phyloP scores from a whole-genome alignment of 1,139 yeast species.

The Taphrina pruni region DNA sequence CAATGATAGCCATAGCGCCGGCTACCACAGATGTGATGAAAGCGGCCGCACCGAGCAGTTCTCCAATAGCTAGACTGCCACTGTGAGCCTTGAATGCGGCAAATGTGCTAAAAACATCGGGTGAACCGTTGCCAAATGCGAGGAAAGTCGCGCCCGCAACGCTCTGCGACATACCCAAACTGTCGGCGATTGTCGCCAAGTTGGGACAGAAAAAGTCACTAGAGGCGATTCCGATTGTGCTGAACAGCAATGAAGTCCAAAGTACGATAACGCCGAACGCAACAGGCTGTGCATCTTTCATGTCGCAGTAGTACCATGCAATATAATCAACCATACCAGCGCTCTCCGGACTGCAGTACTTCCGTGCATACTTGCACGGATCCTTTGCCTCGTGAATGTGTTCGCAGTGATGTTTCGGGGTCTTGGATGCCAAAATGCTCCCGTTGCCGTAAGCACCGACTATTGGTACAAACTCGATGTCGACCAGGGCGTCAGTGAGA shows the following conservation, averaged over 20 bases:
- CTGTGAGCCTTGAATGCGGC: conserved; percentile 74
- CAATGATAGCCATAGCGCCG: conserved; percentile 72
- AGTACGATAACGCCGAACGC: conserved; percentile 44
- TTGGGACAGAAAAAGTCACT: conserved; percentile 79
- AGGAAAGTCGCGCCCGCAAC: conserved; percentile 85
- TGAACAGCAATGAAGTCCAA: conserved; percentile 59
- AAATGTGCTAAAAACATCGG: conserved; percentile 84
- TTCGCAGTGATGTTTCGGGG: conserved; percentile 43
- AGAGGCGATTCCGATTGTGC: conserved; percentile 73
- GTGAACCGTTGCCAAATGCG: conserved; percentile 91
- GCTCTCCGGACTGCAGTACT: conserved; percentile 50
- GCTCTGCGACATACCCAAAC: conserved; percentile 71
- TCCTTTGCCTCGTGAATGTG: conserved; percentile 47
- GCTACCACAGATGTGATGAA: conserved; percentile 77
- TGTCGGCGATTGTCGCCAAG: conserved; percentile 64
- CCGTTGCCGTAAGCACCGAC: not conserved
- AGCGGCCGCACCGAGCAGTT: conserved; percentile 81
- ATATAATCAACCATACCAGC: conserved; percentile 51
- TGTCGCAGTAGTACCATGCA: conserved; percentile 51
- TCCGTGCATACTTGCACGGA: conserved; percentile 51
- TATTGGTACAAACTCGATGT: not conserved
- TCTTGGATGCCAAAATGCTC: not conserved
- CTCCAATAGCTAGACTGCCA: conserved; percentile 82
- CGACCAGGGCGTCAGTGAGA: not conserved
- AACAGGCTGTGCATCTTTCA: conserved; percentile 44